Conservation (phyloP, 2,329 filamentous ascomycete species). For the Fusarium veterinarium region DNA sequence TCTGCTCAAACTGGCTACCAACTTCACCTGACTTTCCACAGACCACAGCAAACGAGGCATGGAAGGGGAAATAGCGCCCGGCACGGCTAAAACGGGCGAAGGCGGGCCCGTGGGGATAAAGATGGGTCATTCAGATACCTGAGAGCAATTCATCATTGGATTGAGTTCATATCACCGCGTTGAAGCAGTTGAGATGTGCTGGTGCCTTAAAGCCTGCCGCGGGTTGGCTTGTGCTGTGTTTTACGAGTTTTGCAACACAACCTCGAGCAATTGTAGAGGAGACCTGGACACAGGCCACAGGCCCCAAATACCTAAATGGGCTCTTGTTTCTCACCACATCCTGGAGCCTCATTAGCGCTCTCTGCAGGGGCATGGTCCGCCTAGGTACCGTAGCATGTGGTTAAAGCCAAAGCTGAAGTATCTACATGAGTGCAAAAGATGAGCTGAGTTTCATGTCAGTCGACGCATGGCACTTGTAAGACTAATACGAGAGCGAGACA, state of each 20-base stretch:
- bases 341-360: conserved; percentile 26
- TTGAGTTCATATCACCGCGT: background rate
- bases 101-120: conserved; percentile 32
- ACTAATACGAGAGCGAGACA: conserved; percentile 3
- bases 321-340: conserved; percentile 36
- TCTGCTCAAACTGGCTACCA: conserved; percentile 19
- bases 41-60: background rate
- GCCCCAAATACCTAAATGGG: conserved; percentile 21
- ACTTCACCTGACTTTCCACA: conserved; percentile 5
- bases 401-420: conserved; percentile 23
- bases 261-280: conserved; percentile 10
- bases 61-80: conserved; percentile 10
- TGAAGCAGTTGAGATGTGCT: background rate
- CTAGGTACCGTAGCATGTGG: conserved; percentile 10
- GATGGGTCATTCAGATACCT: conserved; percentile 28
- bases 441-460: background rate
- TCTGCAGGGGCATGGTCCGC: conserved; percentile 18
- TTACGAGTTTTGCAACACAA: conserved; percentile 21
- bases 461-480: conserved; percentile 15
- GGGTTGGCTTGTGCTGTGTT: conserved; percentile 18
- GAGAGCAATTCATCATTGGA: conserved; percentile 18
- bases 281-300: background rate
- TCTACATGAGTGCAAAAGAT: background rate
- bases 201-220: conserved; percentile 9
- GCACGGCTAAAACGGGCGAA: conserved; percentile 21